Percentiles rank a stretch among this genome's conserved stretches.
Conservation (phyloP, 148 eudicot species). For the Diospyros lotus region DNA sequence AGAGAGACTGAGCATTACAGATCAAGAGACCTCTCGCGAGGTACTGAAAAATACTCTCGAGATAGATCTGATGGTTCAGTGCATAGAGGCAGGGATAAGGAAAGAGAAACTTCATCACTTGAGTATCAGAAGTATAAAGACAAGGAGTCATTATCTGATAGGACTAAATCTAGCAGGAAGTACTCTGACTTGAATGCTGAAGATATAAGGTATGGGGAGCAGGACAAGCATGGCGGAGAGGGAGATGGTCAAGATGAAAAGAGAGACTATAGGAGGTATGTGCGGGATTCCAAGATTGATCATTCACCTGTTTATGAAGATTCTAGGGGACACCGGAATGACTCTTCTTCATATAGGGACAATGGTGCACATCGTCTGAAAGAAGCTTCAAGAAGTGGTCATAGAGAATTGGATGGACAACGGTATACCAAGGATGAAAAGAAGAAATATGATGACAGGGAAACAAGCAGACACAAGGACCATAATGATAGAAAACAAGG, state of each 20-base stretch:
- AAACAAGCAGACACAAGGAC: slow-evolving; percentile 29
- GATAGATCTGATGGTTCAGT: slow-evolving; percentile 48
- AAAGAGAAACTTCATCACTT: slow-evolving; percentile 16
- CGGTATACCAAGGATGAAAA: slow-evolving; percentile 37
- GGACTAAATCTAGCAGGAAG: slow-evolving; percentile 38
- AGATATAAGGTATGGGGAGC: slow-evolving; percentile 32
- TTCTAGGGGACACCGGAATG: slow-evolving; percentile 31
- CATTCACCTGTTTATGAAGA: slow-evolving; percentile 40
- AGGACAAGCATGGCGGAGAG: slow-evolving; percentile 43
- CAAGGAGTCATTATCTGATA: slow-evolving; percentile 28
- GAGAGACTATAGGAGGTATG: slow-evolving; percentile 41
- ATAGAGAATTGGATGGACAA: slow-evolving; percentile 34
- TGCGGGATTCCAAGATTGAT: slow-evolving; percentile 41
- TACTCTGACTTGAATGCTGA: slow-evolving; percentile 20
- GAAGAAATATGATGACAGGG: slow-evolving; percentile 34
- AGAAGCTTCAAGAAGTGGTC: slow-evolving; percentile 29
- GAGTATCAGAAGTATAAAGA: slow-evolving; percentile 27
- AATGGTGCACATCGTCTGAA: slow-evolving; percentile 22
- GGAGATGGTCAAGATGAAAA: slow-evolving; percentile 54
- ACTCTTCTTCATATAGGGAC: slow-evolving; percentile 39
- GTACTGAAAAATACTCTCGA: slow-evolving; percentile 50
- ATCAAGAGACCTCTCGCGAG: slow-evolving; percentile 49
- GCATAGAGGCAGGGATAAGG: slow-evolving; percentile 38
- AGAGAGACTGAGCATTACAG: slow-evolving; percentile 42
- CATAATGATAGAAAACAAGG: slow-evolving; percentile 21